Evolutionary conservation across 2,329 filamentous ascomycete species (phyloP).

Genomic region (Talaromyces sp.): DNA sequence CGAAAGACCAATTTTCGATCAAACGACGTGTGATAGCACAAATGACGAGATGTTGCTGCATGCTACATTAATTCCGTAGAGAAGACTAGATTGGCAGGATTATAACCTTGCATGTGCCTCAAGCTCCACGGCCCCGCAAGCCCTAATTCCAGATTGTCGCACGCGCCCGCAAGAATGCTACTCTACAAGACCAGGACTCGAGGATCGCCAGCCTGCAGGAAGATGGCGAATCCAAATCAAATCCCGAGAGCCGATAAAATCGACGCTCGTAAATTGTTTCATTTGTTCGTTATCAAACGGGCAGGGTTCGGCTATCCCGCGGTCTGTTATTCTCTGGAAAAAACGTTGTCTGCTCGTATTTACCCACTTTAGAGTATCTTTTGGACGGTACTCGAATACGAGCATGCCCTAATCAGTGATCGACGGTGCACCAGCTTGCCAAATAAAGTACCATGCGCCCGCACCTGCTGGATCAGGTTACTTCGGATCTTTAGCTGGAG

Average conservation of each 20-base stretch:
- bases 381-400: not conserved
- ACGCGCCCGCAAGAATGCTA: not conserved
- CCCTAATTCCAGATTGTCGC: not conserved
- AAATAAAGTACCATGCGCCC: not conserved
- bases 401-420: not conserved
- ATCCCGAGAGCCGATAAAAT: not conserved
- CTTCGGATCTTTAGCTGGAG: not conserved
- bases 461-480: not conserved
- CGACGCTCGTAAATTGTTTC: not conserved
- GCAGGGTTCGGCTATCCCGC: not conserved
- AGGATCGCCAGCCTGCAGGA: not conserved
- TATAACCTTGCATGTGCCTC: not conserved
- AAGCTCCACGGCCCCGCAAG: not conserved
- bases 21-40: not conserved
- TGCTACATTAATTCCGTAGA: not conserved
- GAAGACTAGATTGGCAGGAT: not conserved
- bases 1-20: too few species aligned
- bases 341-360: not conserved
- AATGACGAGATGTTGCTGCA: not conserved
- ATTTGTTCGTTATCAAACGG: not conserved
- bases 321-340: not conserved
- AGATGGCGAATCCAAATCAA: not conserved
- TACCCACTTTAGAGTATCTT: not conserved
- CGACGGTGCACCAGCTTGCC: not conserved
- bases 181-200: not conserved